Evolutionary conservation across 164 flowering plant species (phyloP).

Genomic region (Protea cynaroides): DNA sequence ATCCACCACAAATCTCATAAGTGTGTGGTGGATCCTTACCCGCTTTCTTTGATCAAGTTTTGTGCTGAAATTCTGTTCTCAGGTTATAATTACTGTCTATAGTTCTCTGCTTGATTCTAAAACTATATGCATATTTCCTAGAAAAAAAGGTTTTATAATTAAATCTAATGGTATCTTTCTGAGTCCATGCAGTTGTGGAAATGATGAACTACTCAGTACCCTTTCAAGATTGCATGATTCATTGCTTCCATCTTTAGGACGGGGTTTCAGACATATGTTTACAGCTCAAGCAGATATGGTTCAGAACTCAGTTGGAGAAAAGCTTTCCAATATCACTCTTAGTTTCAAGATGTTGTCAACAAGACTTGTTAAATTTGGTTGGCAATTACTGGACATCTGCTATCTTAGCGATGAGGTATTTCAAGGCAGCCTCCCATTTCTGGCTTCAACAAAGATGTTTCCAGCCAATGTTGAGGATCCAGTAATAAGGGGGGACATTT

Average conservation of each 20-base stretch:
- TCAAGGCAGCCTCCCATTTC: slow-evolving; percentile 33
- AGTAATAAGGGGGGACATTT: slow-evolving; percentile 72
- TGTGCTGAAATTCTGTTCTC: neutral
- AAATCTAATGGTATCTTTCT: slow-evolving; percentile 1
- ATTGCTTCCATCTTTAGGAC: slow-evolving; percentile 63
- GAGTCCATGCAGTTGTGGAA: slow-evolving; percentile 54
- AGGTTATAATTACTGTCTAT: neutral
- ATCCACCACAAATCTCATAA: neutral
- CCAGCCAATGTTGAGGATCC: slow-evolving; percentile 93
- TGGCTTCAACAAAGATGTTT: slow-evolving; percentile 65
- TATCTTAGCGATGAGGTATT: slow-evolving; percentile 59
- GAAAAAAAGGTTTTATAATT: neutral
- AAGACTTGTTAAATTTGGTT: slow-evolving; percentile 66
- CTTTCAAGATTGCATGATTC: slow-evolving; percentile 80
- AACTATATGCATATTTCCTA: neutral
- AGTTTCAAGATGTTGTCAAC: slow-evolving; percentile 63
- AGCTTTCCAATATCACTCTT: slow-evolving; percentile 32
- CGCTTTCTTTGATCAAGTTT: neutral
- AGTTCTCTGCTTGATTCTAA: neutral
- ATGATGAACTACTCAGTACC: slow-evolving; percentile 63
- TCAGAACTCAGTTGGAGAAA: slow-evolving; percentile 20
- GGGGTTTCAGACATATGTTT: slow-evolving; percentile 44
- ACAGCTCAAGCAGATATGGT: slow-evolving; percentile 22
- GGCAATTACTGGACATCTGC: slow-evolving; percentile 73
- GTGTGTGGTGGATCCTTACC: no score